These are phyloP conservation scores for Alternaria alternata DNA, from an alignment of 2,329 filamentous ascomycete species.

Conservation along the genomic window DNA sequence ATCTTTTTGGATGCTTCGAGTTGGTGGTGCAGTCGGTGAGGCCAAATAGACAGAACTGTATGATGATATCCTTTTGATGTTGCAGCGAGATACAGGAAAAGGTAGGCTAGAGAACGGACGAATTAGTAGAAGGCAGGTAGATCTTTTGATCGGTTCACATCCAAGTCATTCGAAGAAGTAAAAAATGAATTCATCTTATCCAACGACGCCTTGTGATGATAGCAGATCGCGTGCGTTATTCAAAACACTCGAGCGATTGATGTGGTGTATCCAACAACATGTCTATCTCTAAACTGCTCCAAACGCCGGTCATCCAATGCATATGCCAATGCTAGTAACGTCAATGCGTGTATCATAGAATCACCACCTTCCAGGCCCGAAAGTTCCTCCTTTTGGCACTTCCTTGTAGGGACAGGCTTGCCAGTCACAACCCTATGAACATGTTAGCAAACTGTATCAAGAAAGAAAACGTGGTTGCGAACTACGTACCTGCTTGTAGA, in stretches of 20 bases:
- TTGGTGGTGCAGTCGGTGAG: too few relatives aligned
- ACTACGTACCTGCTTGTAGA: constrained; percentile 71
- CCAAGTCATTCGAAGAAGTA: not conserved
- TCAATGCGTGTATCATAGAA: not conserved
- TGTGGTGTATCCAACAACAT: not conserved
- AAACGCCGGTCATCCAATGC: not conserved
- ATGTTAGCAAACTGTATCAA: constrained; percentile 14
- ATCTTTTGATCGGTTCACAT: not conserved
- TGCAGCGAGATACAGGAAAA: too few relatives aligned
- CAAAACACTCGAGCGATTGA: not conserved
- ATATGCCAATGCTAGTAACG: not conserved
- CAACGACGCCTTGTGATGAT: not conserved
- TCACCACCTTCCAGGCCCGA: constrained; percentile 46
- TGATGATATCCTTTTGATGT: not conserved
- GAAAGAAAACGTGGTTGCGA: not conserved
- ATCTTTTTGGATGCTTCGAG: not conserved
- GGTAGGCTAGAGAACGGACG: not conserved
- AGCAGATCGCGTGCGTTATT: not conserved
- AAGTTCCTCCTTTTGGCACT: constrained; percentile 54
- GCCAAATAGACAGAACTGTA: too few relatives aligned
- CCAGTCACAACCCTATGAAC: constrained; percentile 76
- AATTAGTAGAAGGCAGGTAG: not conserved
- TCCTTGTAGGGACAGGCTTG: constrained; percentile 75
- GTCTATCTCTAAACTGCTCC: not conserved
- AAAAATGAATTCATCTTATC: not conserved